Percentiles rank a stretch among this genome's conserved stretches.
Conservation (phyloP, 257 asterid species). For the Jasminum sambac region DNA sequence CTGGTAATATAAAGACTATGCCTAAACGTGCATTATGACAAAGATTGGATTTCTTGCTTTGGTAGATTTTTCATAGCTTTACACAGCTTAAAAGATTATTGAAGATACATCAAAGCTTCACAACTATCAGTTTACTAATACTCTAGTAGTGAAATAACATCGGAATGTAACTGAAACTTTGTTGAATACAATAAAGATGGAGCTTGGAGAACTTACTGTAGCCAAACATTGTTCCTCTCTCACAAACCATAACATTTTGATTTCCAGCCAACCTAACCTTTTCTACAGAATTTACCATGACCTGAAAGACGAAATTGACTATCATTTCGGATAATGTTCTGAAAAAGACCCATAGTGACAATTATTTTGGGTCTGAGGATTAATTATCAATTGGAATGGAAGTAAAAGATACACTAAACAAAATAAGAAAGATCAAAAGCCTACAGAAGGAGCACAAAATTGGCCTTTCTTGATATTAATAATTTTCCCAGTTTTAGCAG, state of each 20-base stretch:
- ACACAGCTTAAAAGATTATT: background rate
- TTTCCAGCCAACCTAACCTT: conserved; percentile 93
- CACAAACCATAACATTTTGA: conserved; percentile 96
- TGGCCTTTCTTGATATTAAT: conserved; percentile 95
- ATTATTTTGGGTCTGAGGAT: background rate
- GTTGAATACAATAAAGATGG: conserved; percentile 1
- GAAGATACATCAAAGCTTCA: background rate
- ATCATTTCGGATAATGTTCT: conserved; percentile 2
- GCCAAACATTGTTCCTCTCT: conserved; percentile 99
- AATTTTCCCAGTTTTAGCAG: conserved; percentile 86
- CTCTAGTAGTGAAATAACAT: background rate
- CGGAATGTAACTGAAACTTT: background rate
- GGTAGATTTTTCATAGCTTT: background rate
- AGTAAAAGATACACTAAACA: background rate
- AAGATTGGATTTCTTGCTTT: background rate
- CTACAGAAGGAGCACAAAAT: conserved; percentile 87
- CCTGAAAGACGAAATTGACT: conserved; percentile 46
- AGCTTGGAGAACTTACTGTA: conserved; percentile 57
- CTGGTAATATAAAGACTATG: background rate
- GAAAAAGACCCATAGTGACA: conserved; percentile 5
- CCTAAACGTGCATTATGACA: background rate
- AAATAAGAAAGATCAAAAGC: conserved; percentile 5
- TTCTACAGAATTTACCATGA: conserved; percentile 91
- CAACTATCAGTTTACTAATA: background rate
- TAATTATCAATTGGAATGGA: background rate